phyloP scores from a whole-genome alignment of 441 rosid species.

The Populus hybrid region DNA sequence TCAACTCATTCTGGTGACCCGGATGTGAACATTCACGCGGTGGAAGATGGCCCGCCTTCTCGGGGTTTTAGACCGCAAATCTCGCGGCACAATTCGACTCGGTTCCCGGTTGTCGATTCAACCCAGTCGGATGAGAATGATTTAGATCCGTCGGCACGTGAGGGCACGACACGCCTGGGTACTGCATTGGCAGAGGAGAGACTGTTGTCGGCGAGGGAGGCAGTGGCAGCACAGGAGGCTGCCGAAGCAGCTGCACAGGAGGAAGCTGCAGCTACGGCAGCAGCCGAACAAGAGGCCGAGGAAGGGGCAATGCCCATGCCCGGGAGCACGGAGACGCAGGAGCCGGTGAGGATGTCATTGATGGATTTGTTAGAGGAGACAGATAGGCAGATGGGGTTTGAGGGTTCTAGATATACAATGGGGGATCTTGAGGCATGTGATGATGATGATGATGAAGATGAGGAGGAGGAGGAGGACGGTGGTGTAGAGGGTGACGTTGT shows the following conservation, averaged over 20 bases:
- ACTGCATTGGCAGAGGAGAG: slow-evolving; percentile 63
- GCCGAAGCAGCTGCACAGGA: slow-evolving; percentile 24
- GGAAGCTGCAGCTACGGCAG: slow-evolving; percentile 26
- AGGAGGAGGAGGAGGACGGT: slow-evolving; percentile 35
- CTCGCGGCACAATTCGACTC: slow-evolving; percentile 38
- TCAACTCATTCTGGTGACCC: slow-evolving; percentile 24
- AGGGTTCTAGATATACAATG: slow-evolving; percentile 53
- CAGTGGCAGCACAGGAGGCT: slow-evolving; percentile 23
- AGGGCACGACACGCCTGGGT: slow-evolving; percentile 29
- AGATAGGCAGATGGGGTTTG: slow-evolving; percentile 60
- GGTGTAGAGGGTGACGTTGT: slow-evolving; percentile 25
- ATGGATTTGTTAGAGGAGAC: slow-evolving; percentile 86
- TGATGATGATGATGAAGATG: slow-evolving; percentile 22
- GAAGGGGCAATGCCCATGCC: slow-evolving; percentile 18
- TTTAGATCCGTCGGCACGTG: slow-evolving; percentile 29
- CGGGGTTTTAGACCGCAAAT: slow-evolving; percentile 48
- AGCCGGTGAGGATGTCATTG: slow-evolving; percentile 67
- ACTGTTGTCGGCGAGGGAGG: slow-evolving; percentile 69
- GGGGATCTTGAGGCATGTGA: slow-evolving; percentile 32
- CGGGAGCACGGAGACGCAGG: slow-evolving; percentile 17
- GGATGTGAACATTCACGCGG: slow-evolving; percentile 19
- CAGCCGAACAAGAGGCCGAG: slow-evolving; percentile 20
- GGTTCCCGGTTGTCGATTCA: slow-evolving; percentile 4
- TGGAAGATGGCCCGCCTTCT: slow-evolving; percentile 31
- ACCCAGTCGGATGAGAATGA: slow-evolving; percentile 21